phyloP scores from a whole-genome alignment of 257 asterid species.

The Ocimum tenuiflorum region DNA sequence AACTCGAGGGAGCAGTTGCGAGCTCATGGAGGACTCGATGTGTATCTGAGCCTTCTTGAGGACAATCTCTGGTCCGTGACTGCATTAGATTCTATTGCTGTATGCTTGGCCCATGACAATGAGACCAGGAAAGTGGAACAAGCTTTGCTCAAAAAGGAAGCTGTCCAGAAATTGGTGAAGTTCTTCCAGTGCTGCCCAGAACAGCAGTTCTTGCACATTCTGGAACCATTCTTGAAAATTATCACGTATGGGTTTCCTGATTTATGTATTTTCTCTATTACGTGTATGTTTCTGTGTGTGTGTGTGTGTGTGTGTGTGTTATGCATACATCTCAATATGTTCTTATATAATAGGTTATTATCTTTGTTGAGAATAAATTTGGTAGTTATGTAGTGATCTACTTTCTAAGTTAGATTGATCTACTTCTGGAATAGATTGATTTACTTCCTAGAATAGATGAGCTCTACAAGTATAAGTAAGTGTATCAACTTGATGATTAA shows the following conservation, averaged over 20 bases:
- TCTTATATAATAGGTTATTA: neutral
- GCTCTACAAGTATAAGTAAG: too few relatives aligned
- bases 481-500: too few relatives aligned
- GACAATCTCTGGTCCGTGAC: slow-evolving; percentile 95
- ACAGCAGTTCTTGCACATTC: slow-evolving; percentile 85
- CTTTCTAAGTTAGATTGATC: too few relatives aligned
- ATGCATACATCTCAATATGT: neutral
- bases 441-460: too few relatives aligned
- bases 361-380: neutral
- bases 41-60: slow-evolving; percentile 87
- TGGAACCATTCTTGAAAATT: slow-evolving; percentile 96
- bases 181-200: slow-evolving; percentile 92
- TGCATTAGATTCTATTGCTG: slow-evolving; percentile 94
- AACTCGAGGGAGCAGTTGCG: slow-evolving; percentile 96
- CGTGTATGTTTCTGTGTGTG: neutral
- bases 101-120: slow-evolving; percentile 95
- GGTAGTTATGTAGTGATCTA: too few relatives aligned
- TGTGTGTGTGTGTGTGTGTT: too few relatives aligned
- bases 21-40: slow-evolving; percentile 97
- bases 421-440: too few relatives aligned
- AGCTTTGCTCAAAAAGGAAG: slow-evolving; percentile 81
- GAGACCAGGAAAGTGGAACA: slow-evolving; percentile 91
- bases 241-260: slow-evolving; percentile 62
- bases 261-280: neutral
- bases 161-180: slow-evolving; percentile 81